Conservation (phyloP, 768 basidiomycete genomes). For the Lentinula detonsa region DNA sequence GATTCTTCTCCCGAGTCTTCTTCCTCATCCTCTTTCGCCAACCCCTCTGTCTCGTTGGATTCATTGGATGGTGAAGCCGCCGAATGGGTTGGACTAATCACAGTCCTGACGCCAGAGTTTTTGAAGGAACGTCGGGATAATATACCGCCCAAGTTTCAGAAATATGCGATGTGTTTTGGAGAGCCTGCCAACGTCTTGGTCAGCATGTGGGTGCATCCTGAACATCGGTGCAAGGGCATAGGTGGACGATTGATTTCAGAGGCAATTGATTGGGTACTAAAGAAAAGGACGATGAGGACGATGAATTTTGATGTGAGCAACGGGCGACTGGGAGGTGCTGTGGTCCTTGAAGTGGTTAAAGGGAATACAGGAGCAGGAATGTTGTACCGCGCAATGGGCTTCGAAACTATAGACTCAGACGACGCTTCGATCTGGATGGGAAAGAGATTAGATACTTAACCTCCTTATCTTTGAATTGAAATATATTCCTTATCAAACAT, state of each 20-base stretch:
- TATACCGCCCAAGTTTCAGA: not conserved
- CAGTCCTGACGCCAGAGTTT: slow-evolving; percentile 14
- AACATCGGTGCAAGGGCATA: slow-evolving; percentile 16
- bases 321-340: not conserved
- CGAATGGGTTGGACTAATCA: slow-evolving; percentile 15
- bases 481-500: not conserved
- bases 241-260: not conserved
- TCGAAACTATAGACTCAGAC: not conserved
- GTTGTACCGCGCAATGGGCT: not conserved
- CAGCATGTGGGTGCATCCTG: slow-evolving; percentile 19
- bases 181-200: slow-evolving; percentile 8
- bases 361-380: not conserved
- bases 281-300: not conserved
- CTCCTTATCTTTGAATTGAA: too few relatives aligned
- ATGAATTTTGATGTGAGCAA: too few relatives aligned
- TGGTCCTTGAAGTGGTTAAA: not conserved
- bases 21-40: not conserved
- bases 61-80: not conserved
- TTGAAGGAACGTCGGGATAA: not conserved
- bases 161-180: slow-evolving; percentile 1
- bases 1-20: not conserved
- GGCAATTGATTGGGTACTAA: not conserved
- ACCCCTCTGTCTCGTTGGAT: not conserved
- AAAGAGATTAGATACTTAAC: not conserved
- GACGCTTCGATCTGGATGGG: not conserved